phyloP scores from a whole-genome alignment of 2,329 filamentous ascomycete species.

The Bipolaris victoriae region DNA sequence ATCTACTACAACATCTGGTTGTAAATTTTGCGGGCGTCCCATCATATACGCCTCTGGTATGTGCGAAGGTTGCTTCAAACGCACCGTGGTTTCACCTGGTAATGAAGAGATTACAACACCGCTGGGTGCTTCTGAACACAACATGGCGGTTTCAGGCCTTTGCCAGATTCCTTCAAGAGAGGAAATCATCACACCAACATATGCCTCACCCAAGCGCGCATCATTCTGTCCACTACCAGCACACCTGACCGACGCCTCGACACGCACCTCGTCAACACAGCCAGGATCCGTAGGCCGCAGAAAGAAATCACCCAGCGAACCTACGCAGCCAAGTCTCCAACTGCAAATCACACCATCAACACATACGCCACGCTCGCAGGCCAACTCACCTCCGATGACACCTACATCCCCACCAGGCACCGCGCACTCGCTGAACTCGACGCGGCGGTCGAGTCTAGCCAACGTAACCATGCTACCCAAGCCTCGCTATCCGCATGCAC shows the following conservation, averaged over 20 bases:
- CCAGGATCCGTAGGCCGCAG: constrained; percentile 29
- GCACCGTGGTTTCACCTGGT: constrained; percentile 27
- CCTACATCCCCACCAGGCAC: constrained; percentile 34
- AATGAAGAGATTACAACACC: constrained; percentile 37
- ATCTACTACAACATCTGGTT: constrained; percentile 35
- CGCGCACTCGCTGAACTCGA: constrained; percentile 26
- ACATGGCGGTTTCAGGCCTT: constrained; percentile 31
- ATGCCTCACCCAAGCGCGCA: constrained; percentile 27
- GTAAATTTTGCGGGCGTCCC: constrained; percentile 39
- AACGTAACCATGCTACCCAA: constrained; percentile 32
- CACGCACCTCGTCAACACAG: constrained; percentile 39
- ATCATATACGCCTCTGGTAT: constrained; percentile 37
- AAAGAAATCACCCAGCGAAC: constrained; percentile 41
- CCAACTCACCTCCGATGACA: constrained; percentile 24
- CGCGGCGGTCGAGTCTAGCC: constrained; percentile 32
- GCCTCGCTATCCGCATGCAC: constrained; percentile 20
- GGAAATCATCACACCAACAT: constrained; percentile 18
- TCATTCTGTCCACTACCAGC: constrained; percentile 27
- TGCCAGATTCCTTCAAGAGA: constrained; percentile 25
- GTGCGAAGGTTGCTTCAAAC: constrained; percentile 42
- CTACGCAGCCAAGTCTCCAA: constrained; percentile 38
- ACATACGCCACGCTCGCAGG: constrained; percentile 8
- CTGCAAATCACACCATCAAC: constrained; percentile 35
- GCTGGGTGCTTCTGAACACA: constrained; percentile 30
- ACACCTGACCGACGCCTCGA: constrained; percentile 35